Evolutionary conservation across 2,329 filamentous ascomycete genomes (phyloP).

Genomic region (Colletotrichum acutatum): DNA sequence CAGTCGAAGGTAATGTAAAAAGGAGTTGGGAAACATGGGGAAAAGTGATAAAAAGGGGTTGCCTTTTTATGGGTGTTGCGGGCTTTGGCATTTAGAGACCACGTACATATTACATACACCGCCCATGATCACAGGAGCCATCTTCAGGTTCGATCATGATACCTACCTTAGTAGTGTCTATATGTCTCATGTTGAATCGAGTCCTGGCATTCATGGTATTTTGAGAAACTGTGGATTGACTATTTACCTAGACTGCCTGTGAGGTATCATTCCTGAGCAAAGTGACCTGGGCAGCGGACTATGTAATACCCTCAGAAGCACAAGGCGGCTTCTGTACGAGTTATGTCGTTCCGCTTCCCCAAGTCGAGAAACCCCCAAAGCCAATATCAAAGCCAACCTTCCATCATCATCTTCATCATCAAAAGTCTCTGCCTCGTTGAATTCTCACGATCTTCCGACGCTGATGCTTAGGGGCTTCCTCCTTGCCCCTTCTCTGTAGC

Average conservation of each 20-base stretch:
- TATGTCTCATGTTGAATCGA: background rate
- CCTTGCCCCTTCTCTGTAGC: background rate
- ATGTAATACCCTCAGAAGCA: background rate
- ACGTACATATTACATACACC: background rate
- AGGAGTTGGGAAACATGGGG: conserved; percentile 15
- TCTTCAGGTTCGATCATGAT: background rate
- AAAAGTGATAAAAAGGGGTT: background rate
- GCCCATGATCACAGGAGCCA: background rate
- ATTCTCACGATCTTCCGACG: background rate
- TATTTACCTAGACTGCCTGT: background rate
- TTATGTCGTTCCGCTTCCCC: background rate
- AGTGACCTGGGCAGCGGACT: background rate
- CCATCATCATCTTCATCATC: background rate
- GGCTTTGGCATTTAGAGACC: background rate
- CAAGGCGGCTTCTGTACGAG: background rate
- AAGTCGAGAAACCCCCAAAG: background rate
- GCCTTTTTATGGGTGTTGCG: background rate
- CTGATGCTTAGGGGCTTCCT: background rate
- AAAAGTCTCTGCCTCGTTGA: background rate
- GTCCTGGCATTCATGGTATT: background rate
- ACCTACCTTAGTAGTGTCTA: background rate
- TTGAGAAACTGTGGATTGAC: background rate
- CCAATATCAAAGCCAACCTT: background rate
- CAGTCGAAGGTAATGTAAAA: background rate
- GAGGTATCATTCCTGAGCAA: background rate